These are phyloP conservation scores for Microascus cirrosus DNA, from an alignment of 2,329 filamentous ascomycete genomes.

Conservation along the genomic window DNA sequence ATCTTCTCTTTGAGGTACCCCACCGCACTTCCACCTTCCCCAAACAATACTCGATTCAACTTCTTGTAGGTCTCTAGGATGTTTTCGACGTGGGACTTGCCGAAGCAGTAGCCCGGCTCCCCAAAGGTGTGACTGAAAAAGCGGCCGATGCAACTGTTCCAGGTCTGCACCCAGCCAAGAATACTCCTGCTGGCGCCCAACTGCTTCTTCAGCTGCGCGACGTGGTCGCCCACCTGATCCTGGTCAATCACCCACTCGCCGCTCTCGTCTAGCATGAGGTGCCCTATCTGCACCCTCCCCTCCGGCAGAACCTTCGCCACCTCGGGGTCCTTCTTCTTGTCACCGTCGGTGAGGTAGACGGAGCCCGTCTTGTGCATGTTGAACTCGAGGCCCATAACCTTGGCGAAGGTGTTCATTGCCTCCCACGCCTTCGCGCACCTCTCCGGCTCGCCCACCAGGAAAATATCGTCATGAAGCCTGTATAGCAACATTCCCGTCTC, in stretches of 20 bases:
- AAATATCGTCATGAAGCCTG: constrained; percentile 54
- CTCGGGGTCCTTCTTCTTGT: not conserved
- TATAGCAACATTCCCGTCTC: constrained; percentile 41
- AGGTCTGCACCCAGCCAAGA: constrained; percentile 31
- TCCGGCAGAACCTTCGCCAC: constrained; percentile 24
- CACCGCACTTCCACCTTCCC: constrained; percentile 15
- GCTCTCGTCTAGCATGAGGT: constrained; percentile 39
- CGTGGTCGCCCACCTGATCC: constrained; percentile 44
- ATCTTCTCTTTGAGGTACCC: constrained; percentile 43
- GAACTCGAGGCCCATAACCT: constrained; percentile 43
- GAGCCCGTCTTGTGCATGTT: constrained; percentile 40
- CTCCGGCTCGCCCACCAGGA: constrained; percentile 46
- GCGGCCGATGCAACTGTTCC: constrained; percentile 39
- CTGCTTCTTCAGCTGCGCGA: constrained; percentile 46
- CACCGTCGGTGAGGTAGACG: constrained; percentile 23
- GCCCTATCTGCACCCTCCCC: constrained; percentile 41
- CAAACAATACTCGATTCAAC: constrained; percentile 10
- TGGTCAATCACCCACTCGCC: constrained; percentile 51
- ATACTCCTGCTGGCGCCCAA: constrained; percentile 41
- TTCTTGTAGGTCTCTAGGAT: constrained; percentile 35
- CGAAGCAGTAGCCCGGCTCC: constrained; percentile 37
- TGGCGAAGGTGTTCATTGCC: constrained; percentile 40
- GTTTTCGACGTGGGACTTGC: constrained; percentile 36
- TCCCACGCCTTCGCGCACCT: constrained; percentile 47
- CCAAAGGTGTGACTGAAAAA: constrained; percentile 46